Evolutionary conservation across 805 yeast genomes (phyloP).

Genomic region (Zygoascus biomembranicola): DNA sequence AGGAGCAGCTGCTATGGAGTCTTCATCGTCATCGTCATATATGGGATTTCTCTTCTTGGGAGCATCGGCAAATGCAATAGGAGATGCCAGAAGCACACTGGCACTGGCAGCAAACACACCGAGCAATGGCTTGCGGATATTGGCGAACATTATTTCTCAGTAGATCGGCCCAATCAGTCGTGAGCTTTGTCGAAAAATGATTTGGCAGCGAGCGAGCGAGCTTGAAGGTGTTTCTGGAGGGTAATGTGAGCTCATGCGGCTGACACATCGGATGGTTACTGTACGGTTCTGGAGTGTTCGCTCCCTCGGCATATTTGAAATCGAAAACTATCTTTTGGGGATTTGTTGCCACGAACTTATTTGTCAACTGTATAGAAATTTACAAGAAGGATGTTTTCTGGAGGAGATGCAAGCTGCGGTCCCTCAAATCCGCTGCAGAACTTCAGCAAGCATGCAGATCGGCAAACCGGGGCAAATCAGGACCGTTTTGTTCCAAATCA

Average conservation of each 20-base stretch:
- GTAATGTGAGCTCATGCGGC: not conserved
- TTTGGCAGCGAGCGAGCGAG: not conserved
- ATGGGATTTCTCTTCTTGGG: conserved; percentile 14
- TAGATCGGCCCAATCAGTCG: not conserved
- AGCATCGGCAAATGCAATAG: conserved; percentile 13
- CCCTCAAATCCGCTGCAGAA: conserved; percentile 24
- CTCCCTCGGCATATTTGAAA: not conserved
- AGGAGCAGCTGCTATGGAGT: conserved; percentile 15
- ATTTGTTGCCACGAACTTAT: not conserved
- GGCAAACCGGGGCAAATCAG: conserved; percentile 13
- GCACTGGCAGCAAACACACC: conserved; percentile 3
- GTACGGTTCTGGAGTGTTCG: not conserved
- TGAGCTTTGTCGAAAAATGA: not conserved
- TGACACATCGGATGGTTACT: no score
- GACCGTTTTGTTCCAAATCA: conserved; percentile 13
- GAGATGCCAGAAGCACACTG: conserved; percentile 6
- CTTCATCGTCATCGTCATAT: conserved; percentile 25
- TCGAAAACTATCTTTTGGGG: not conserved
- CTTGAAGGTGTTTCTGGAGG: not conserved
- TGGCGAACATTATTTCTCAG: not conserved
- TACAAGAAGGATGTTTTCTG: not conserved
- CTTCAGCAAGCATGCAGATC: conserved; percentile 20
- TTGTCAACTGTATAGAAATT: no score
- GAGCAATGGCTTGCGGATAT: not conserved
- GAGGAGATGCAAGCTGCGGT: conserved; percentile 18